These are phyloP conservation scores for Zygoascus bituminiphila DNA, from an alignment of 805 yeast species.

Conservation along the genomic window DNA sequence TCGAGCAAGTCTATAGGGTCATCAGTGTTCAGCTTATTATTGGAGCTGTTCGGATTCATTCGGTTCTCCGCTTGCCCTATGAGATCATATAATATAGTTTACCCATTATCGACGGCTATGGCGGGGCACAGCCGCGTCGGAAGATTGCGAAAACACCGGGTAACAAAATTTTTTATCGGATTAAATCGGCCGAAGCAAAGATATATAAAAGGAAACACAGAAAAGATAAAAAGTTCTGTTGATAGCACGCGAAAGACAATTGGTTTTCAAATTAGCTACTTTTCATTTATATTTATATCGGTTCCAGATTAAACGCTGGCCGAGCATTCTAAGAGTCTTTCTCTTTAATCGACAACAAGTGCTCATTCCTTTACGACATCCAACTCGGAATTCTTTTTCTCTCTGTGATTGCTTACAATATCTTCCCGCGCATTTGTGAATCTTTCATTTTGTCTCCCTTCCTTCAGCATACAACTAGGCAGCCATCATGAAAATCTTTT, in stretches of 20 bases:
- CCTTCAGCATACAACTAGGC: not conserved
- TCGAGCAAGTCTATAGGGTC: too few relatives aligned
- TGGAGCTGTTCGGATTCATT: too few relatives aligned
- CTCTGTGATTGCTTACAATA: not conserved
- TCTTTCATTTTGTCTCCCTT: not conserved
- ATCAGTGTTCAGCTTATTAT: too few relatives aligned
- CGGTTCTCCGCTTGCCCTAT: too few relatives aligned
- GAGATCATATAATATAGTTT: too few relatives aligned
- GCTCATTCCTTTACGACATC: too few relatives aligned
- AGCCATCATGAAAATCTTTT: slow-evolving; percentile 67
- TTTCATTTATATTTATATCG: not conserved
- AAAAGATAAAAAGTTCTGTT: too few relatives aligned
- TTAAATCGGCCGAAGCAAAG: not conserved
- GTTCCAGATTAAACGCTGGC: not conserved
- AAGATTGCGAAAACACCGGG: too few relatives aligned
- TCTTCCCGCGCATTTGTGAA: not conserved
- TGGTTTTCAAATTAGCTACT: not conserved
- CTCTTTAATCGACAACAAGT: too few relatives aligned
- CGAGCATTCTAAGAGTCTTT: not conserved
- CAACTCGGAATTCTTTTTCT: too few relatives aligned
- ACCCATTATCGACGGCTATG: too few relatives aligned
- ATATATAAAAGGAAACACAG: not conserved
- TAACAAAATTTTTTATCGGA: not conserved
- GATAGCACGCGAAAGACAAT: too few relatives aligned
- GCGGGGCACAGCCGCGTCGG: not conserved